Evolutionary conservation across 495 filamentous ascomycete species (phyloP).

Genomic region (Neurospora sp.): DNA sequence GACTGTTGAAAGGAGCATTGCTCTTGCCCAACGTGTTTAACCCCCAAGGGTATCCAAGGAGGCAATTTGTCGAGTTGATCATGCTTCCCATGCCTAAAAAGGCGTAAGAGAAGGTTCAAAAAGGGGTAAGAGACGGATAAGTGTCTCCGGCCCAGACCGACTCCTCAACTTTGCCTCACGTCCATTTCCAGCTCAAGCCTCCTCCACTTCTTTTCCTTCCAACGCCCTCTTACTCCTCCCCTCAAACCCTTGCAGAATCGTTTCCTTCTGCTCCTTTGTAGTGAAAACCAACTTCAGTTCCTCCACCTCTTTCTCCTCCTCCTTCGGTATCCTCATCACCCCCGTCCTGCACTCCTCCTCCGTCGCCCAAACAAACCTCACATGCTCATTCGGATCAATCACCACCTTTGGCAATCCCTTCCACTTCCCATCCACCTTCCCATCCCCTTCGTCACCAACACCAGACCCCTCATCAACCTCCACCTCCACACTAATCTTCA

Average conservation of each 20-base stretch:
- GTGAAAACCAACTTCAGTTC: slow-evolving; percentile 26
- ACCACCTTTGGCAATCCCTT: slow-evolving; percentile 17
- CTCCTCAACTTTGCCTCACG: too few species aligned
- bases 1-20: too few species aligned
- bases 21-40: too few species aligned
- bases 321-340: background rate
- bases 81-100: too few species aligned
- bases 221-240: slow-evolving; percentile 7
- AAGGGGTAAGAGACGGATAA: too few species aligned
- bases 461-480: slow-evolving; percentile 19
- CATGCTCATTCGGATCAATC: slow-evolving; percentile 35
- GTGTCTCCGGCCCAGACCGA: too few species aligned
- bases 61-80: too few species aligned
- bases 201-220: background rate
- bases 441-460: background rate
- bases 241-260: slow-evolving; percentile 22
- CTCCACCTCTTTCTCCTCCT: background rate
- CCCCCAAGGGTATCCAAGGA: too few species aligned
- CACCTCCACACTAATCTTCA: slow-evolving; percentile 27
- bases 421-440: background rate
- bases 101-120: too few species aligned
- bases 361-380: slow-evolving; percentile 31
- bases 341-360: slow-evolving; percentile 29
- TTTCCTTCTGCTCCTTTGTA: slow-evolving; percentile 11
- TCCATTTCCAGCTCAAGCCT: background rate